A percentile compares a stretch with the other conserved stretches of the same genome.
Conservation (phyloP, 2,329 filamentous ascomycete species). For the Beauveria medogensis region DNA sequence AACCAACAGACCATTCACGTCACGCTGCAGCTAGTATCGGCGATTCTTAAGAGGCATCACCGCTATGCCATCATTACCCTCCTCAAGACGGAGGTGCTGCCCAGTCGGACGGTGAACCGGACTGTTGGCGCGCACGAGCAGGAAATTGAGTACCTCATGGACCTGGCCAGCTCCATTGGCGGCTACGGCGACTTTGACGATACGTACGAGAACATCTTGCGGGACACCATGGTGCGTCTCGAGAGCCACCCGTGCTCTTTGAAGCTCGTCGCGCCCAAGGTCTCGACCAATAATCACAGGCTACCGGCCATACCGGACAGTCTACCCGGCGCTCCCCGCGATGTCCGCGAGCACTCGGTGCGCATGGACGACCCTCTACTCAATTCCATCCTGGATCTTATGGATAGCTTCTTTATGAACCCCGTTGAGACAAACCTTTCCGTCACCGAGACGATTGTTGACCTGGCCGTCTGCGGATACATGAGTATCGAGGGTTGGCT, state of each 20-base stretch:
- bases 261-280: conserved; percentile 55
- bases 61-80: conserved; percentile 74
- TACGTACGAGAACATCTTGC: conserved; percentile 62
- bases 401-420: conserved; percentile 81
- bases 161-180: conserved; percentile 59
- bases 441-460: conserved; percentile 74
- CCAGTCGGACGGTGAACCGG: conserved; percentile 46
- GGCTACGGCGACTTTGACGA: conserved; percentile 64
- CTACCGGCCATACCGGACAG: conserved; percentile 47
- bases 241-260: conserved; percentile 69
- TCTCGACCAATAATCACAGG: conserved; percentile 48
- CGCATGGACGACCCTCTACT: conserved; percentile 54
- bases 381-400: conserved; percentile 58
- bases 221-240: conserved; percentile 60
- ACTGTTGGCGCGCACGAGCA: conserved; percentile 68
- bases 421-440: conserved; percentile 85
- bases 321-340: conserved; percentile 52
- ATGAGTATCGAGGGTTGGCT: conserved; percentile 89
- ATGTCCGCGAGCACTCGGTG: conserved; percentile 53
- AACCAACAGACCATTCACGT: conserved; percentile 87
- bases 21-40: conserved; percentile 77
- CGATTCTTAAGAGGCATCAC: conserved; percentile 81
- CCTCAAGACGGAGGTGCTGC: conserved; percentile 55
- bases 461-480: conserved; percentile 75
- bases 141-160: conserved; percentile 65